Evolutionary conservation across 1,284 basidiomycete genomes (phyloP).

Genomic region (Wallemia ichthyophaga): DNA sequence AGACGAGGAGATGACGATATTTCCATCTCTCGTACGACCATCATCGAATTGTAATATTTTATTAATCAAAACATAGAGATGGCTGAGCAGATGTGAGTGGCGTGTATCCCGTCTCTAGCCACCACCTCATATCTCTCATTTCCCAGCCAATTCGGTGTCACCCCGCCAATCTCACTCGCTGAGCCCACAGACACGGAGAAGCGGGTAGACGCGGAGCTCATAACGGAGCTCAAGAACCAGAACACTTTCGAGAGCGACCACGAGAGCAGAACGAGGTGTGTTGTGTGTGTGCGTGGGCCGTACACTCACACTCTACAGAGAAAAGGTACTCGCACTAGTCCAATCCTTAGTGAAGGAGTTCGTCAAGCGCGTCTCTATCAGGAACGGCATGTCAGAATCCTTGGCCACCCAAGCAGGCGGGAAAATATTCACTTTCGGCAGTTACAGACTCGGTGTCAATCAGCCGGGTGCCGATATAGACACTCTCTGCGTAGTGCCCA

Average conservation of each 20-base stretch:
- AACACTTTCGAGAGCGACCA: constrained; percentile 72
- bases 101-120: too few relatives aligned
- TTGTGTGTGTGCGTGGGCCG: constrained; percentile 8
- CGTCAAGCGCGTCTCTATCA: constrained; percentile 51
- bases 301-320: constrained; percentile 25
- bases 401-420: constrained; percentile 67
- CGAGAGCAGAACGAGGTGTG: constrained; percentile 63
- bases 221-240: constrained; percentile 62
- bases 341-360: constrained; percentile 78
- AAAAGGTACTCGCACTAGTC: constrained; percentile 69
- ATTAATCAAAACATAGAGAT: neutral
- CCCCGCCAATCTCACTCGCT: constrained; percentile 62
- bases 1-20: too few relatives aligned
- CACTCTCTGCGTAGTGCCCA: constrained; percentile 90
- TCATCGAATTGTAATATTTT: too few relatives aligned
- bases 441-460: constrained; percentile 74
- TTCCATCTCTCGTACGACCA: neutral
- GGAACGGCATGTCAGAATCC: constrained; percentile 52
- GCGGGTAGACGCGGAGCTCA: constrained; percentile 45
- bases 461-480: constrained; percentile 92
- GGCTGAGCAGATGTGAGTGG: neutral
- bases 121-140: too few relatives aligned
- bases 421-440: constrained; percentile 97
- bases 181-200: constrained; percentile 39
- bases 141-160: constrained; percentile 19